A percentile compares a stretch with the other conserved stretches of the same genome.
Evolutionary conservation across 176 grass and related monocot species (phyloP).

Genomic region (Rhynchospora pubera): DNA sequence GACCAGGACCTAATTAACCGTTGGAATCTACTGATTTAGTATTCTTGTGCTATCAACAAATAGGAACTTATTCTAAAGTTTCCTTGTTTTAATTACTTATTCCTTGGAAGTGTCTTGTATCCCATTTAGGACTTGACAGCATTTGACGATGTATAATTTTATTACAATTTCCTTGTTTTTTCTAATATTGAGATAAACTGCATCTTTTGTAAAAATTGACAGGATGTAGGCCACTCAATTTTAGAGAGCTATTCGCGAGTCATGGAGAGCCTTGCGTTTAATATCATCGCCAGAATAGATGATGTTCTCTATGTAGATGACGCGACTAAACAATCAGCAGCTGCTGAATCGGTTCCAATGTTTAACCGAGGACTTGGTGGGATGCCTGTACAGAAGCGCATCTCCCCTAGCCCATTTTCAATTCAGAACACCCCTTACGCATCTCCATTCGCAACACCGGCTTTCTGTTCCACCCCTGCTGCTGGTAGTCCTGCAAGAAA

Average conservation of each 20-base stretch:
- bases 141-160: neutral
- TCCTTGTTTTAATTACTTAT: neutral
- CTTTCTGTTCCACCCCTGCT: conserved; percentile 68
- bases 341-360: conserved; percentile 45
- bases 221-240: conserved; percentile 97
- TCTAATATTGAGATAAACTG: neutral
- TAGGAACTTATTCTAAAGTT: neutral
- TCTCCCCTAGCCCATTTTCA: conserved; percentile 81
- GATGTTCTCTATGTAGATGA: conserved; percentile 89
- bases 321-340: conserved; percentile 62
- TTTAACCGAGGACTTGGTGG: conserved; percentile 59
- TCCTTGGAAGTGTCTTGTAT: neutral
- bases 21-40: neutral
- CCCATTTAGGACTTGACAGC: neutral
- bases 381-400: conserved; percentile 69
- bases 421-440: conserved; percentile 73
- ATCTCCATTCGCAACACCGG: conserved; percentile 82
- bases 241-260: conserved; percentile 97
- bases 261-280: conserved; percentile 90
- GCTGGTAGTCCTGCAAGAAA: conserved; percentile 55
- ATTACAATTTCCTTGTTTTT: neutral
- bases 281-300: conserved; percentile 84
- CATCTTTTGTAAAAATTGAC: conserved; percentile 19
- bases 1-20: neutral
- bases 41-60: neutral